These are phyloP conservation scores for Aspergillus baeticus DNA, from an alignment of 495 filamentous ascomycete genomes.

Conservation along the genomic window DNA sequence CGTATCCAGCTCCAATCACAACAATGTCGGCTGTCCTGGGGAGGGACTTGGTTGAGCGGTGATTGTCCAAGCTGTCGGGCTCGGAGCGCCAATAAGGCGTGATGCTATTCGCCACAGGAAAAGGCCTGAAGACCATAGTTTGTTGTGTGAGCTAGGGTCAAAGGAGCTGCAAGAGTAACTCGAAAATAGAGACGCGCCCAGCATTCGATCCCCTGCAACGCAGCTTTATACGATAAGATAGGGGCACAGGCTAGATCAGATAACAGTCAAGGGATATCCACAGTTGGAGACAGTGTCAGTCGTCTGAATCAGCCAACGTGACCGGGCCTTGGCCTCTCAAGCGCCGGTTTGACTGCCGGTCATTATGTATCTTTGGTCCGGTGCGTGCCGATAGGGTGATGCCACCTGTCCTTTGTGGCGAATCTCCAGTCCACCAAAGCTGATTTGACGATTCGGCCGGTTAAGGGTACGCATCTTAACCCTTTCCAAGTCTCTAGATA, in stretches of 20 bases:
- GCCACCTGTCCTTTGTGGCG: not conserved
- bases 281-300: too few relatives aligned
- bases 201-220: too few relatives aligned
- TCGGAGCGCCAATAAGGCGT: slow-evolving; percentile 74
- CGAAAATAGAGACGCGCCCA: too few relatives aligned
- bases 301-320: not conserved
- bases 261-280: too few relatives aligned
- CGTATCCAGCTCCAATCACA: slow-evolving; percentile 71
- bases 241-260: too few relatives aligned
- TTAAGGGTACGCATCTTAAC: too few relatives aligned
- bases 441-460: too few relatives aligned
- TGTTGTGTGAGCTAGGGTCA: not conserved
- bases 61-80: slow-evolving; percentile 48
- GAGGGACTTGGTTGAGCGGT: slow-evolving; percentile 63
- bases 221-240: too few relatives aligned
- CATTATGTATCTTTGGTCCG: not conserved
- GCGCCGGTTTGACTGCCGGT: not conserved
- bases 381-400: not conserved
- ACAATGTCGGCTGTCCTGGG: slow-evolving; percentile 64
- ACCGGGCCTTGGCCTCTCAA: not conserved
- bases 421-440: too few relatives aligned
- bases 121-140: slow-evolving; percentile 11
- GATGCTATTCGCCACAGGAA: slow-evolving; percentile 51
- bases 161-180: too few relatives aligned
- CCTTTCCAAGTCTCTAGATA: too few relatives aligned